Evolutionary conservation across 768 basidiomycete species (phyloP).

Genomic region (Candolleomyces eurysporus): DNA sequence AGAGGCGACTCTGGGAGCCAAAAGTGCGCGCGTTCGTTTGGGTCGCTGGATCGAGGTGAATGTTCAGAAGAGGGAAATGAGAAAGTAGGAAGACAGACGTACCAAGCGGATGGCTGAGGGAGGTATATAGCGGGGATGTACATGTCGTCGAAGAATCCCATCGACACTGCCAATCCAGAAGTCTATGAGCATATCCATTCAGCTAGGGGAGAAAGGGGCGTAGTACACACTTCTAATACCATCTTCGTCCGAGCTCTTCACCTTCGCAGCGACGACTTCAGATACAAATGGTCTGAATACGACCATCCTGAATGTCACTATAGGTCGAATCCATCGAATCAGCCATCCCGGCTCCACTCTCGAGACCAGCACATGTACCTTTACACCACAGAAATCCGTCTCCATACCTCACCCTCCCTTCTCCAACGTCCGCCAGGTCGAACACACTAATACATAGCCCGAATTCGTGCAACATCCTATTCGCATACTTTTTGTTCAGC

Average conservation of each 20-base stretch:
- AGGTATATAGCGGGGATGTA: constrained; percentile 79
- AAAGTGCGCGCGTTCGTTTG: constrained; percentile 81
- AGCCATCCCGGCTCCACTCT: too few relatives aligned
- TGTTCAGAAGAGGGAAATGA: constrained; percentile 1
- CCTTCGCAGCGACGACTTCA: constrained; percentile 87
- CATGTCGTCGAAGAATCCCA: constrained; percentile 95
- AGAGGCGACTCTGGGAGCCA: constrained; percentile 69
- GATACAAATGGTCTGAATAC: constrained; percentile 90
- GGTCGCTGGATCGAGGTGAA: constrained; percentile 48
- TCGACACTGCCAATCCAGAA: constrained; percentile 51
- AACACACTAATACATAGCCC: constrained; percentile 91
- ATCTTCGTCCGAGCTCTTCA: constrained; percentile 82
- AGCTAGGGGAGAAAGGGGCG: too few relatives aligned
- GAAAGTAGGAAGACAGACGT: neutral
- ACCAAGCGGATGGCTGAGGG: constrained; percentile 82
- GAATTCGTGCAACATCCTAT: constrained; percentile 85
- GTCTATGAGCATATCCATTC: neutral
- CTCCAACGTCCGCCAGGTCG: constrained; percentile 81
- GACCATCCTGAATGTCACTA: constrained; percentile 87
- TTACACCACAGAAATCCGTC: constrained; percentile 96
- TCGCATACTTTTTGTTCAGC: constrained; percentile 95
- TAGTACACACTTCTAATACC: constrained; percentile 74
- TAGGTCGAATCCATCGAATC: too few relatives aligned
- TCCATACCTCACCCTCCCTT: constrained; percentile 92
- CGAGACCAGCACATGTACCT: constrained; percentile 63